phyloP scores from a whole-genome alignment of 208 protist genomes.

The Acanthamoeba castellanii region DNA sequence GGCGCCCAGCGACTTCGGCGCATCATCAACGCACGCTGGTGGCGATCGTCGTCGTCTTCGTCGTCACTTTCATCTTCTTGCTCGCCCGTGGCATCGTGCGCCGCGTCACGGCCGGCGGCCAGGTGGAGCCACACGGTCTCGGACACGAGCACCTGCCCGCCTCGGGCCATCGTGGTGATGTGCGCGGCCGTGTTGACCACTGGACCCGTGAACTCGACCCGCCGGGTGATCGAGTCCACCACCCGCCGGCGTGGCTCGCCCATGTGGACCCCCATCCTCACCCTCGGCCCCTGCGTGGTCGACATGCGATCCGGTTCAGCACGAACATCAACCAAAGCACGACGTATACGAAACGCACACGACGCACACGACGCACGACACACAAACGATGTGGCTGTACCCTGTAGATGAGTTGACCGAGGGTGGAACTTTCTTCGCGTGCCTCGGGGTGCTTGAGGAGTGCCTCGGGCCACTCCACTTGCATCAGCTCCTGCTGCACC shows the following conservation, averaged over 20 bases:
- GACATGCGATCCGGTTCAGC: too few species aligned
- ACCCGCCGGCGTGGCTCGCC: constrained; percentile 9
- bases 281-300: background rate
- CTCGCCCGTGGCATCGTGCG: too few species aligned
- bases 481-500: constrained; percentile 8
- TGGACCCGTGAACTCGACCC: background rate
- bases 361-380: too few species aligned
- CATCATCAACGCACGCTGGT: too few species aligned
- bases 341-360: too few species aligned
- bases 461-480: background rate
- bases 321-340: background rate
- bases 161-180: constrained; percentile 42
- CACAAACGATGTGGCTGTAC: too few species aligned
- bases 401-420: too few species aligned
- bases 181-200: constrained; percentile 35
- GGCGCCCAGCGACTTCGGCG: too few species aligned
- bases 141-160: constrained; percentile 58
- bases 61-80: too few species aligned
- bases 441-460: constrained; percentile 20
- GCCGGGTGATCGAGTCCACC: background rate
- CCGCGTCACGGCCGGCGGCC: too few species aligned
- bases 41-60: too few species aligned
- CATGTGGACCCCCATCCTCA: constrained; percentile 47
- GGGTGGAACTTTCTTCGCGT: too few species aligned
- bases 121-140: background rate